A percentile compares a stretch with the other conserved stretches of the same genome.
phyloP scores from a whole-genome alignment of 2,329 filamentous ascomycete genomes.

The Penicillium sp. region DNA sequence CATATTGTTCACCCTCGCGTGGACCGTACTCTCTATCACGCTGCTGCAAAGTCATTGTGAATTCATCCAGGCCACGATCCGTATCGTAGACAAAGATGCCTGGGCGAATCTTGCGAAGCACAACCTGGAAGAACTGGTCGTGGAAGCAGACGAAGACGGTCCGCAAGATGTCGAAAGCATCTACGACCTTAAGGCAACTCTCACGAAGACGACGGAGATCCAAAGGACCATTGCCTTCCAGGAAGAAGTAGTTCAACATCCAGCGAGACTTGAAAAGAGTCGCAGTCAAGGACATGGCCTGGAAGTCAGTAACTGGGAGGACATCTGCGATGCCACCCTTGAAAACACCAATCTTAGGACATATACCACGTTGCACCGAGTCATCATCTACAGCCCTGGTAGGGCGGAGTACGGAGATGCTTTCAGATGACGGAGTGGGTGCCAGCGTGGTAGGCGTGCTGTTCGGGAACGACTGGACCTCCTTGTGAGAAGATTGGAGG shows the following conservation, averaged over 20 bases:
- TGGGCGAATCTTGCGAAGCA: conserved; percentile 57
- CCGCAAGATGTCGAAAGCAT: conserved; percentile 64
- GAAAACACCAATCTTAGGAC: conserved; percentile 53
- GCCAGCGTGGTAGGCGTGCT: conserved; percentile 14
- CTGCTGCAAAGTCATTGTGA: conserved; percentile 56
- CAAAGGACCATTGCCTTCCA: conserved; percentile 51
- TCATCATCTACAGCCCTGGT: conserved; percentile 26
- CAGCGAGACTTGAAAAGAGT: conserved; percentile 39
- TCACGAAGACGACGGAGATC: conserved; percentile 48
- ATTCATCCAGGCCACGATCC: conserved; percentile 53
- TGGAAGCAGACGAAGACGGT: conserved; percentile 63
- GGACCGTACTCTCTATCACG: conserved; percentile 58
- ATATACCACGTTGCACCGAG: conserved; percentile 53
- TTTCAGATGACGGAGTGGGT: conserved; percentile 23
- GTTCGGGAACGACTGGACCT: conserved; percentile 17
- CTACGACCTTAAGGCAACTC: conserved; percentile 54
- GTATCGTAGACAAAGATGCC: conserved; percentile 56
- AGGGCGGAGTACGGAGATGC: conserved; percentile 27
- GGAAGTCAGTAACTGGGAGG: conserved; percentile 57
- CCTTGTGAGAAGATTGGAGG: conserved; percentile 19
- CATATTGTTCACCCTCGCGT: conserved; percentile 60
- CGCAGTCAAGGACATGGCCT: conserved; percentile 38
- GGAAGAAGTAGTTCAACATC: conserved; percentile 58
- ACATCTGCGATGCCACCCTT: conserved; percentile 57
- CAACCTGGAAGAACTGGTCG: conserved; percentile 56